Evolutionary conservation across 768 basidiomycete species (phyloP), one percentile per base, ranked within the genome.

Genomic region (Gloeostereum incarnatum): DNA sequence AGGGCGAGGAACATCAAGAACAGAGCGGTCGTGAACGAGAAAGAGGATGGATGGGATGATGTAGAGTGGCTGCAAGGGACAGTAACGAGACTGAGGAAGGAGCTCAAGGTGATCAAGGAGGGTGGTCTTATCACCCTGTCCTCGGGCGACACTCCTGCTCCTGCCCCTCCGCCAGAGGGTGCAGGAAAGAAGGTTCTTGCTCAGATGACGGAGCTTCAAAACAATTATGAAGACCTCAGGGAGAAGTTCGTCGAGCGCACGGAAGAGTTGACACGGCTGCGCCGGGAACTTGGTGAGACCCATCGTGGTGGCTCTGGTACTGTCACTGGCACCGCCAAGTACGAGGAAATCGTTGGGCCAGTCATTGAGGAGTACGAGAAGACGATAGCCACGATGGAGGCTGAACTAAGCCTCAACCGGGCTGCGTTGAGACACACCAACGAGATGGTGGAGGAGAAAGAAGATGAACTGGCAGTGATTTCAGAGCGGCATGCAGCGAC

Each of bases 311-410:
- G 60, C 14, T 69, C 73, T 6, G 84, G 85, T 20, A 71, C 73
- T 23, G 49, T 81, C 16, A 72, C 75, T 3, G 84, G 77, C 13
- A 85, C 79, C 3, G 79, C 69, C 43, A 82, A 80, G 51, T 90
- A 90, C 51, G 89, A 90, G 52, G 89, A 90, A 59, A 91, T 86
- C 45, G 93, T 98, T 16, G 93, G 91, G 11, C 94, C 94, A 2
- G 92, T 99, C 49, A 96, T 99, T 36, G 88, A 96, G 60, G 92
- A 97, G 62, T 99, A 99, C 59, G 94, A 99, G 68, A 91, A 94
- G 68, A 90, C 91, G 1, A 94, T 98, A 47, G 74, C 79, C 29
- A 83, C 90, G 2, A 84, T 99, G 72, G 96, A 99, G 58, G 87
- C 86, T 0, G 91, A 94, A 59, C 68, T 96, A 38, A 86, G 74